These are phyloP conservation scores for Trichoderma reesei DNA, from an alignment of 495 filamentous ascomycete genomes.

Conservation along the genomic window DNA sequence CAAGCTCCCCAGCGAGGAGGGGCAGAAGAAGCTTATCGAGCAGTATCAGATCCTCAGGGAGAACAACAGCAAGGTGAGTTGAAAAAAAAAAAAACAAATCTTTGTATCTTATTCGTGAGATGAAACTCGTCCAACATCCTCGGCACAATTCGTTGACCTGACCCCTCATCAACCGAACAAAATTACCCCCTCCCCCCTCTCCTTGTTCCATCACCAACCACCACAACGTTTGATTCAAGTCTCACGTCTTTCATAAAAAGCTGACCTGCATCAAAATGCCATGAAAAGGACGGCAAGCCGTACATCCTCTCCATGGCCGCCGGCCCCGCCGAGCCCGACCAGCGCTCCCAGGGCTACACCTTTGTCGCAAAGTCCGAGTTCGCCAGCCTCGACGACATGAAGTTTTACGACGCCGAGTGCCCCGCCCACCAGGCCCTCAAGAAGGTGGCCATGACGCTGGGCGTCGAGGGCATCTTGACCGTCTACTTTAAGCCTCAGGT, in stretches of 20 bases:
- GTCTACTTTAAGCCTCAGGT: constrained; percentile 34
- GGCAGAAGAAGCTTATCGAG: constrained; percentile 24
- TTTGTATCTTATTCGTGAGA: not conserved
- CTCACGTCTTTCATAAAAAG: not conserved
- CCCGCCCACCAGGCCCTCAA: constrained; percentile 53
- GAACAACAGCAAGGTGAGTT: constrained; percentile 19
- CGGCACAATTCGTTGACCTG: too few species aligned
- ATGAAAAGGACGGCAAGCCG: constrained; percentile 55
- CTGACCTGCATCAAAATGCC: constrained; percentile 4
- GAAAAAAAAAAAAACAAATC: not conserved
- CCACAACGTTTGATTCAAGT: too few species aligned
- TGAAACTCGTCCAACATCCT: not conserved
- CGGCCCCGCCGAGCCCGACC: constrained; percentile 38
- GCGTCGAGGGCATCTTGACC: constrained; percentile 33
- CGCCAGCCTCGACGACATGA: constrained; percentile 54
- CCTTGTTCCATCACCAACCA: not conserved
- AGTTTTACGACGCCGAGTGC: constrained; percentile 58
- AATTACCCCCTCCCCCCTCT: not conserved
- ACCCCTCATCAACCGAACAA: not conserved
- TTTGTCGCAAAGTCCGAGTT: constrained; percentile 51
- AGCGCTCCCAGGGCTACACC: constrained; percentile 54
- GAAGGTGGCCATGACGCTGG: constrained; percentile 27
- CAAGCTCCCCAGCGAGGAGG: constrained; percentile 24
- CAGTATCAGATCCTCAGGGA: constrained; percentile 20
- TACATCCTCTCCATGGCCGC: constrained; percentile 48